Base-by-base conservation (phyloP, 805 yeast species). In the Brettanomyces anomalus region DNA sequence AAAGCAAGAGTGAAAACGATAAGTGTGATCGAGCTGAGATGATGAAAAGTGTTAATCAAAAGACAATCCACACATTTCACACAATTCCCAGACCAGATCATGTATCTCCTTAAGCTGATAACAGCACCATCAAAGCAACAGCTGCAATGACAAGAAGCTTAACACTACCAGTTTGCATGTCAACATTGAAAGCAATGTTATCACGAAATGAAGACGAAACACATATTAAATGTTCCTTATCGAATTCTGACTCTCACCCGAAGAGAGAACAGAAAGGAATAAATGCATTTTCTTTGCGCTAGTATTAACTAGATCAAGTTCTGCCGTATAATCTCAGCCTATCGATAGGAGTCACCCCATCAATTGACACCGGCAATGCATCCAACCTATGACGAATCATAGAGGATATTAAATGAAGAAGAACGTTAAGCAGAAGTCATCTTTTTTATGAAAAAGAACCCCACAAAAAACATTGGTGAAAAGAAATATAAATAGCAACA, bases 251-350 rank as follows among this genome's bases (percentile, higher is more conserved):
- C 35, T 3, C 18, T 33, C 7, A 33, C 35, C 35, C 21, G 11
- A 13, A 35, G 24, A 36, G n/a, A 20, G 26, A 26, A 17, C 39
- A 30, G 19, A 39, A 31, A 41, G 41, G 36, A 42, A 24, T 34
- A 45, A 36, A 47, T 44, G 62, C 66, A 62, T 60, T 62, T 64
- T 58, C 68, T 64, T 58, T 56, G 45, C 69, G 69, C 69, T 63
- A 64, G 69, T 57, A 56, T 61, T 61, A 63, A 55, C 69, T 64
- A 63, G 69, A 56, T 64, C 69, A 64, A 64, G 69, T 64, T 61
- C 66, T 49, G 55, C 69, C 67, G 69, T 64, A 43, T 64, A 53
- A 51, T 64, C 68, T 64, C 69, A 64, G 69, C 62, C 62, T 37
- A 43, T 28, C 14, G 37, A 13, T 11, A 26, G n/a, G 16, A 33